Percentiles rank a stretch among this genome's conserved stretches.
Evolutionary conservation across 805 yeast genomes (phyloP).

Genomic region (Wickerhamomyces alni): DNA sequence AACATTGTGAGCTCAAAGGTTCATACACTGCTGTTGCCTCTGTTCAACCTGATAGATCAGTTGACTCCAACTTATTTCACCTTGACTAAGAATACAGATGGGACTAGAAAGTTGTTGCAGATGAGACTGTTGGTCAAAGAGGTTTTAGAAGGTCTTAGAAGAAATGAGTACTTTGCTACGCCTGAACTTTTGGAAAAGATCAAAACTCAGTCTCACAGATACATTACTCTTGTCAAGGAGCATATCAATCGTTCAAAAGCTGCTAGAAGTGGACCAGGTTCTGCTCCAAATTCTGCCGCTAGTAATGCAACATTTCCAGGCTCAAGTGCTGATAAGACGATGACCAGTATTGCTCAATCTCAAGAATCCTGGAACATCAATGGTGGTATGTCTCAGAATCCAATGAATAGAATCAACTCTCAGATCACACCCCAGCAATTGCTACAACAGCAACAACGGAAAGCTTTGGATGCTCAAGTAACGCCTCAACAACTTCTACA

Average conservation of each 20-base stretch:
- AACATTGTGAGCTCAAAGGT: conserved; percentile 49
- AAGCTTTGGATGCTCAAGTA: conserved; percentile 10
- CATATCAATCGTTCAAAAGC: conserved; percentile 35
- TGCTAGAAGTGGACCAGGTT: conserved; percentile 12
- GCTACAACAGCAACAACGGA: conserved; percentile 23
- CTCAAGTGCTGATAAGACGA: neutral
- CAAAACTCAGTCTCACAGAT: conserved; percentile 65
- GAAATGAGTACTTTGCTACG: conserved; percentile 63
- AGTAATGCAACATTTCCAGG: neutral
- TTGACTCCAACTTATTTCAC: conserved; percentile 74
- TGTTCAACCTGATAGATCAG: conserved; percentile 65
- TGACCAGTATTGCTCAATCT: conserved; percentile 6
- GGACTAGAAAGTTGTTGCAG: conserved; percentile 70
- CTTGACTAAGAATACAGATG: conserved; percentile 67
- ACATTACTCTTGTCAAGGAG: conserved; percentile 68
- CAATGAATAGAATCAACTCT: conserved; percentile 7
- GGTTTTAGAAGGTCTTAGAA: conserved; percentile 62
- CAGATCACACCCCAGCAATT: conserved; percentile 24
- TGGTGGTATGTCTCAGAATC: conserved; percentile 13
- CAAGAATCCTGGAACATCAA: conserved; percentile 10
- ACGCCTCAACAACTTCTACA: conserved; percentile 24
- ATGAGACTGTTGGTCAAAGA: conserved; percentile 74
- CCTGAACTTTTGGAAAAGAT: conserved; percentile 67
- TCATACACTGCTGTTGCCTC: conserved; percentile 40
- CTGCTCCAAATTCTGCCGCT: conserved; percentile 2